Evolutionary conservation across 257 asterid species (phyloP), one percentile per base, ranked within the genome.

Genomic region (Coffea eugenioides): DNA sequence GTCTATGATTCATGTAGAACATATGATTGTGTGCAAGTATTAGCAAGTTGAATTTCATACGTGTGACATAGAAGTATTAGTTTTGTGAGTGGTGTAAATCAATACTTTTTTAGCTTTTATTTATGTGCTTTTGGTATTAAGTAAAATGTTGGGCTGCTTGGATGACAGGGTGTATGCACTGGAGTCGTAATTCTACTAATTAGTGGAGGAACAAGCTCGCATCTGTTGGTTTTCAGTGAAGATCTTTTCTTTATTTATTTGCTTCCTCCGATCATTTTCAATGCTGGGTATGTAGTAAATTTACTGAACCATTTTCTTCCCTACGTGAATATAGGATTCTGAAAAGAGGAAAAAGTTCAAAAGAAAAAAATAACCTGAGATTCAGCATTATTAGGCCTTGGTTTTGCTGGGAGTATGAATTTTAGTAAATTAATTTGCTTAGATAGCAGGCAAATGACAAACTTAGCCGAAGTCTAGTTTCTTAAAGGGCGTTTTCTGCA

Each of bases 251-350:
- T 96, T 86, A 92, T 96, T 74, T 96, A 96, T 88, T 90, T 96
- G 87, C 98, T 96, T 85, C 99, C 99, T 21, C 99, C 99, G 6
- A 96, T 96, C 89, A 96, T 96, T 76, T 96, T 96, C 83, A 96
- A 96, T 86, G 99, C 99, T 1, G 99, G 99, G 99, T 96, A 88
- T 69, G 89, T 80, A 31, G 34, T 27, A 25, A 74, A 67, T 57
- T 46, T 71, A n/a, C 54, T 21, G 13, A 27, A 46, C 49, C 13
- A 21, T 73, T 45, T 61, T 75, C n/a, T 62, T 61, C 56, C 25
- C 45, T 45, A n/a, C 61, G 13, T 8, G 31, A 27, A 23, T 70
- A 11, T 71, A 45, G 14, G 31, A 45, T 20, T 21, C 45, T 23
- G 7, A 71, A 71, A 45, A 45, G 11, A 12, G 18, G 48, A 57